These are phyloP conservation scores for Casuarina equisetifolia DNA, from an alignment of 306 rosid genomes.

Conservation along the genomic window DNA sequence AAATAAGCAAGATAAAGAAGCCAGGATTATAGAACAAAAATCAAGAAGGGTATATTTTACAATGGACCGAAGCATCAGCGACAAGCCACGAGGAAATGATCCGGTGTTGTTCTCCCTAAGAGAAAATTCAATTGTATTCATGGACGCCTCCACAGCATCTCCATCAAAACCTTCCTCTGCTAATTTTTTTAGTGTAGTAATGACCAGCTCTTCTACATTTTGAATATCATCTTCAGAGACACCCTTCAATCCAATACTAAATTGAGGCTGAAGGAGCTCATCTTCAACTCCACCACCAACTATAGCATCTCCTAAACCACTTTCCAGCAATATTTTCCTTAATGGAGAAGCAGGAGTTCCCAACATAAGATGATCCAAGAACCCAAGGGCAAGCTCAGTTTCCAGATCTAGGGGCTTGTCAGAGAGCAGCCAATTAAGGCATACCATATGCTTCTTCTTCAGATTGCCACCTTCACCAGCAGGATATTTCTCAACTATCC, in stretches of 20 bases:
- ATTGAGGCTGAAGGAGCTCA: slow-evolving; percentile 96
- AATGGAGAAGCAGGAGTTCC: slow-evolving; percentile 99
- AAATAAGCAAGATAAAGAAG: slow-evolving; percentile 14
- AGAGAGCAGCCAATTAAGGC: slow-evolving; percentile 91
- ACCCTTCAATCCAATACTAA: slow-evolving; percentile 93
- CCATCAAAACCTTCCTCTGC: slow-evolving; percentile 86
- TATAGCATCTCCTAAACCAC: slow-evolving; percentile 97
- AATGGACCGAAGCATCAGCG: slow-evolving; percentile 92
- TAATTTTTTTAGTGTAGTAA: slow-evolving; percentile 63
- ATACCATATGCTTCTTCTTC: slow-evolving; percentile 88
- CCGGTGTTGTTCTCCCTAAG: slow-evolving; percentile 98
- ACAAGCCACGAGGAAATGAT: slow-evolving; percentile 96
- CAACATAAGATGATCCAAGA: slow-evolving; percentile 93
- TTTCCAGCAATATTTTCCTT: slow-evolving; percentile 87
- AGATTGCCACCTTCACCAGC: slow-evolving; percentile 81
- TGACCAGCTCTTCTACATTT: slow-evolving; percentile 76
- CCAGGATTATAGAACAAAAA: slow-evolving; percentile 8
- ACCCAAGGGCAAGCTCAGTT: slow-evolving; percentile 75
- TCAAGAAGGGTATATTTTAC: slow-evolving; percentile 47
- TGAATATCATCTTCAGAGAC: slow-evolving; percentile 73
- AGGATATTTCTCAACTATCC: slow-evolving; percentile 89
- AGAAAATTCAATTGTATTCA: slow-evolving; percentile 98
- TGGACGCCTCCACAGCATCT: slow-evolving; percentile 94
- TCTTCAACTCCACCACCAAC: slow-evolving; percentile 97
- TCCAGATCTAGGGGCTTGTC: slow-evolving; percentile 89